phyloP scores from a whole-genome alignment of 768 basidiomycete species.

The Pisolithus orientalis region DNA sequence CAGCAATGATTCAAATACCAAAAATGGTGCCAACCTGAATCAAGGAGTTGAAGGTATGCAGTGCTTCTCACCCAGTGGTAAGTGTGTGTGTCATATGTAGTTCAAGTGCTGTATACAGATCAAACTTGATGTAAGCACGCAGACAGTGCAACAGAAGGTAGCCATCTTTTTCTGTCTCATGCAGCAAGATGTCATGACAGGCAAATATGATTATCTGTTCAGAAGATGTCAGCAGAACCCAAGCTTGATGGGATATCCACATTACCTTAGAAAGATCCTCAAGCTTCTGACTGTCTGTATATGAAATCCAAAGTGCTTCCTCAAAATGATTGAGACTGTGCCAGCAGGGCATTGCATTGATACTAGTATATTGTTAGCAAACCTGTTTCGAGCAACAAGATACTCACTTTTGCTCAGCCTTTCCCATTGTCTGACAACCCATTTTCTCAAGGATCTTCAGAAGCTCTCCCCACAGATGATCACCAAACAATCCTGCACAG shows the following conservation, averaged over 20 bases:
- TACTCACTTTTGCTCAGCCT: neutral
- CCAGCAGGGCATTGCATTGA: neutral
- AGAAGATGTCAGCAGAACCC: neutral
- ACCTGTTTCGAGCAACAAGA: neutral
- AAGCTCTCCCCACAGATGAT: conserved; percentile 28
- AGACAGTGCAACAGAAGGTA: conserved; percentile 25
- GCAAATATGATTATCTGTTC: too few species aligned
- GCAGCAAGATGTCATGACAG: too few species aligned
- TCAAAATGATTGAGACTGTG: too few species aligned
- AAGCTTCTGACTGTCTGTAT: conserved; percentile 28
- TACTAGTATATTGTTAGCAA: neutral
- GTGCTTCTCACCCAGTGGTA: too few species aligned
- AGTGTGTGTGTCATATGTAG: conserved; percentile 23
- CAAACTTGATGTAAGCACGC: conserved; percentile 25
- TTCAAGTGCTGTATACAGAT: conserved; percentile 24
- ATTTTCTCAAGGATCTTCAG: conserved; percentile 11
- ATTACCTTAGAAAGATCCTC: conserved; percentile 21
- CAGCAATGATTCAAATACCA: neutral
- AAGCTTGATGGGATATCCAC: neutral
- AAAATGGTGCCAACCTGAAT: conserved; percentile 14
- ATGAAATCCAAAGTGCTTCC: neutral
- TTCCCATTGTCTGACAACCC: neutral
- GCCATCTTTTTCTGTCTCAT: neutral
- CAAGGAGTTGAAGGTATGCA: neutral
- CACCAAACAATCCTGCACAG: conserved; percentile 25